A percentile compares a stretch with the other conserved stretches of the same genome.
phyloP scores from a whole-genome alignment of 495 filamentous ascomycete species.

The Apodospora peruviana region DNA sequence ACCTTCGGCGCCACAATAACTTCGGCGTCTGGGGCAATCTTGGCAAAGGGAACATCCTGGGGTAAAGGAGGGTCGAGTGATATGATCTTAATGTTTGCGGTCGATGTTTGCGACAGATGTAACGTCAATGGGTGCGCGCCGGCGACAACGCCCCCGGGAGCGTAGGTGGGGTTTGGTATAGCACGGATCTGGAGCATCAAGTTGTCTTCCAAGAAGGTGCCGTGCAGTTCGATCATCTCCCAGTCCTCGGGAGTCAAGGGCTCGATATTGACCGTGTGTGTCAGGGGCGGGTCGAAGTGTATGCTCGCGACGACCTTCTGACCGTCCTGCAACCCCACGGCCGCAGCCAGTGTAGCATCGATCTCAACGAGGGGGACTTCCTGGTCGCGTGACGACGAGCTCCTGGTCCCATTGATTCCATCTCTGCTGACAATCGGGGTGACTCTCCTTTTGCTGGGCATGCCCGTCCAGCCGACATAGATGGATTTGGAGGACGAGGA shows the following conservation, averaged over 20 bases:
- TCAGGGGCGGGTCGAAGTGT: conserved; percentile 83
- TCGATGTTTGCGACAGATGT: conserved; percentile 92
- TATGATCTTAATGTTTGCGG: conserved; percentile 81
- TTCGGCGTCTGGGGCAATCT: conserved; percentile 88
- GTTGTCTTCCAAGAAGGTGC: conserved; percentile 89
- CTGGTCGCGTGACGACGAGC: conserved; percentile 56
- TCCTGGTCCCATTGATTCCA: conserved; percentile 55
- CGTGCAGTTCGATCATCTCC: conserved; percentile 98
- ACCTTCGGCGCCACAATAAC: conserved; percentile 93
- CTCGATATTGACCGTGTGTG: conserved; percentile 92
- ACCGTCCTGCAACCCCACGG: conserved; percentile 74
- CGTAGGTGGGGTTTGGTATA: conserved; percentile 74
- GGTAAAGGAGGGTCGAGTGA: conserved; percentile 70
- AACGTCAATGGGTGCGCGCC: conserved; percentile 75
- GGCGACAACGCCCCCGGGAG: conserved; percentile 34
- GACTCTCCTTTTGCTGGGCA: conserved; percentile 81
- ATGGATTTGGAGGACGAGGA: conserved; percentile 50
- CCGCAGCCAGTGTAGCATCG: conserved; percentile 80
- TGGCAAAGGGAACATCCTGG: conserved; percentile 71
- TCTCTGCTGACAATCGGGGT: conserved; percentile 67
- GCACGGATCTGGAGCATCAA: conserved; percentile 89
- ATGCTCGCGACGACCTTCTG: conserved; percentile 69
- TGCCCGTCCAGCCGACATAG: conserved; percentile 92
- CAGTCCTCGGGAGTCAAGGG: conserved; percentile 91
- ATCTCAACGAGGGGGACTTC: conserved; percentile 76